Evolutionary conservation across 2,329 filamentous ascomycete genomes (phyloP).

Genomic region (Aureobasidium musti): DNA sequence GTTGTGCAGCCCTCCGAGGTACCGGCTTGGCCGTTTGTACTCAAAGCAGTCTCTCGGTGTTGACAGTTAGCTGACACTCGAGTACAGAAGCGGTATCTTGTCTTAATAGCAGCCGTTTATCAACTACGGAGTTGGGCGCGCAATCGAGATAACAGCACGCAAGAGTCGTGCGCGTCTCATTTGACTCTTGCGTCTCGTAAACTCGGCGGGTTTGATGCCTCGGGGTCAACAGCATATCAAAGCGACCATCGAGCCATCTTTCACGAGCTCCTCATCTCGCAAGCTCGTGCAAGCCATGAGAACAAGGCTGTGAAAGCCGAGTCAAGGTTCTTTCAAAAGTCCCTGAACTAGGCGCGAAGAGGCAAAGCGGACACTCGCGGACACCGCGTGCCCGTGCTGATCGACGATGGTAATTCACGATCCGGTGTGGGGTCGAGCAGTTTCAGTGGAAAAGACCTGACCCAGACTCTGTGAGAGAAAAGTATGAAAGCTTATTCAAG

Average conservation of each 20-base stretch:
- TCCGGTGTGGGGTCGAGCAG: slow-evolving; percentile 17
- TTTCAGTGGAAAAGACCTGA: not conserved
- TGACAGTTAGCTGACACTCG: no score
- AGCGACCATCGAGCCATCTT: not conserved
- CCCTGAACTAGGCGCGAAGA: slow-evolving; percentile 14
- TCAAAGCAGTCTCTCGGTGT: slow-evolving; percentile 1
- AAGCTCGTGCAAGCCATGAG: not conserved
- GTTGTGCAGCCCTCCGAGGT: not conserved
- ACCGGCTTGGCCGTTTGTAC: slow-evolving; percentile 10
- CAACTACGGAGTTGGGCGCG: not conserved
- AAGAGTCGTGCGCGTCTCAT: slow-evolving; percentile 9
- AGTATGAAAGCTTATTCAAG: slow-evolving; percentile 12
- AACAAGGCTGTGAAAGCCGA: not conserved
- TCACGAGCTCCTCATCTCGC: not conserved
- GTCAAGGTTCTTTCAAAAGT: slow-evolving; percentile 25
- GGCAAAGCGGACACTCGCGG: slow-evolving; percentile 4
- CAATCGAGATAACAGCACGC: not conserved
- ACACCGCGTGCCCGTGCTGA: slow-evolving; percentile 2
- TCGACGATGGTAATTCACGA: slow-evolving; percentile 14
- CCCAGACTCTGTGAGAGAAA: slow-evolving; percentile 2
- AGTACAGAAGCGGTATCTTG: no score
- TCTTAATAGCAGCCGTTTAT: slow-evolving; percentile 11
- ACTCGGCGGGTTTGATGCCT: not conserved
- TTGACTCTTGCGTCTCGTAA: not conserved
- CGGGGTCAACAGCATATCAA: not conserved